phyloP scores from a whole-genome alignment of 2,329 filamentous ascomycete species.

The Microsporum audouinii region DNA sequence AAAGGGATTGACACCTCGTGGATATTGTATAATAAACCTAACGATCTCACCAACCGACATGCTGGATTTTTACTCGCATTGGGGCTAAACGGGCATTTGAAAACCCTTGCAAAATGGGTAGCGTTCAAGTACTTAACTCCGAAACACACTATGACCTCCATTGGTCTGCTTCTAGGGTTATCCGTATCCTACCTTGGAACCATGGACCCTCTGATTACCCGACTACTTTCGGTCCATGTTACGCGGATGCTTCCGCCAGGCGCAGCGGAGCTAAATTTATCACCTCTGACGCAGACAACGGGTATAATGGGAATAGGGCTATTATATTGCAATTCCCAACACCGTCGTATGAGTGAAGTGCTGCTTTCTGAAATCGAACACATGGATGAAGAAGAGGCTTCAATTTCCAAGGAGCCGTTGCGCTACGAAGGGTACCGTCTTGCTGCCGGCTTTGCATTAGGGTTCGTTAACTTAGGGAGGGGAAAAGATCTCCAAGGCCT shows the following conservation, averaged over 20 bases:
- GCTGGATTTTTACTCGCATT: slow-evolving; percentile 85
- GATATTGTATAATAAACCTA: slow-evolving; percentile 96
- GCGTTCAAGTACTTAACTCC: slow-evolving; percentile 98
- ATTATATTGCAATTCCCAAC: slow-evolving; percentile 87
- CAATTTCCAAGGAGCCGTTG: slow-evolving; percentile 58
- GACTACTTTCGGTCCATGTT: slow-evolving; percentile 87
- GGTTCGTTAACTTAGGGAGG: slow-evolving; percentile 87
- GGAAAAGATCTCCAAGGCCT: slow-evolving; percentile 78
- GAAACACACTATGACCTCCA: slow-evolving; percentile 98
- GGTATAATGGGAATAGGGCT: slow-evolving; percentile 95
- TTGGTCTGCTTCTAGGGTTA: slow-evolving; percentile 81
- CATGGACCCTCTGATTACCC: slow-evolving; percentile 92
- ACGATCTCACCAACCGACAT: slow-evolving; percentile 88
- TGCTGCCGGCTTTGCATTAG: slow-evolving; percentile 83
- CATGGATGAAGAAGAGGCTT: slow-evolving; percentile 64
- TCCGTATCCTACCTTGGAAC: slow-evolving; percentile 91
- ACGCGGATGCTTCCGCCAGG: slow-evolving; percentile 87
- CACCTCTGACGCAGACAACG: slow-evolving; percentile 84
- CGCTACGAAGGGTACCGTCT: slow-evolving; percentile 94
- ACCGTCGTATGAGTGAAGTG: slow-evolving; percentile 95
- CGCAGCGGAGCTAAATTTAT: slow-evolving; percentile 86
- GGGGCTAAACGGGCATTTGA: slow-evolving; percentile 89
- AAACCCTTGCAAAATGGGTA: slow-evolving; percentile 89
- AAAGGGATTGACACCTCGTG: slow-evolving; percentile 96
- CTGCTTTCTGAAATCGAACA: slow-evolving; percentile 97